phyloP scores from a whole-genome alignment of 305 asterid species.

The Fraxinus nigra region DNA sequence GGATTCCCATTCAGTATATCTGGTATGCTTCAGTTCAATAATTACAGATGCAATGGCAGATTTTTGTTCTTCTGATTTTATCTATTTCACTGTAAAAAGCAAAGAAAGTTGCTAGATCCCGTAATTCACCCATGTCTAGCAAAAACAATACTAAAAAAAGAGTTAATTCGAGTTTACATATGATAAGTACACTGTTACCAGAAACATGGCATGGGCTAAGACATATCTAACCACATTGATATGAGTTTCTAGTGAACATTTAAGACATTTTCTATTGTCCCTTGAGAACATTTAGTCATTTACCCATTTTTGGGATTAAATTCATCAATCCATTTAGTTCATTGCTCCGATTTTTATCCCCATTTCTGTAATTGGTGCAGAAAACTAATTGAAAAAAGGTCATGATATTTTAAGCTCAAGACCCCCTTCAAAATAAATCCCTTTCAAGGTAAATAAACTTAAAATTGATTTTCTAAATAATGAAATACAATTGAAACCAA shows the following conservation, averaged over 20 bases:
- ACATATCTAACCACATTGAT: neutral
- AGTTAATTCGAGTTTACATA: neutral
- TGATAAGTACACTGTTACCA: neutral
- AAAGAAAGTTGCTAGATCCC: neutral
- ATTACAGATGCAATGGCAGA: neutral
- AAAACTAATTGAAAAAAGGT: neutral
- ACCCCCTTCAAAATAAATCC: neutral
- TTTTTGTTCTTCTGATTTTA: neutral
- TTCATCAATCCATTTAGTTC: neutral
- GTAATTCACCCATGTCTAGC: neutral
- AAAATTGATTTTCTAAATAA: neutral
- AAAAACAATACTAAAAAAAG: neutral
- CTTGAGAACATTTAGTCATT: neutral
- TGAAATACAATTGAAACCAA: neutral
- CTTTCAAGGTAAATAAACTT: neutral
- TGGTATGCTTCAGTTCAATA: neutral
- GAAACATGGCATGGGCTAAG: neutral
- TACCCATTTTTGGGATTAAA: neutral
- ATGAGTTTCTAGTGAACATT: neutral
- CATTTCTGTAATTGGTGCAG: neutral
- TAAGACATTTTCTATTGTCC: neutral
- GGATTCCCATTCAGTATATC: neutral
- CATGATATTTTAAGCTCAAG: neutral
- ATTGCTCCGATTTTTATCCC: neutral
- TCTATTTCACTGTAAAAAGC: neutral